Conservation (phyloP, 306 rosid genomes). For the Gleditsia sinensis region DNA sequence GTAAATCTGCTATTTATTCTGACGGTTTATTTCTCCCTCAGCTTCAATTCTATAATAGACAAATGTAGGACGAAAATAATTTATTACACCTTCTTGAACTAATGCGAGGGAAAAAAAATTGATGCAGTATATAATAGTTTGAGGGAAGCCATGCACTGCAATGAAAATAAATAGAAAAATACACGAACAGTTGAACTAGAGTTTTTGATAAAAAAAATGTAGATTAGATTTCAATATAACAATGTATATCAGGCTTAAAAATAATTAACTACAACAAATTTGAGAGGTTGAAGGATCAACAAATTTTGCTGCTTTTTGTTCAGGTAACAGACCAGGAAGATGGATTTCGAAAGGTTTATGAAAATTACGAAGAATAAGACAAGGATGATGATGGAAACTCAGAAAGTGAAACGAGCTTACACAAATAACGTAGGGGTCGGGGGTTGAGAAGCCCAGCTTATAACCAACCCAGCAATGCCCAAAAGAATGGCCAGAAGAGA, state of each 20-base stretch:
- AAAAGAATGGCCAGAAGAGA: slow-evolving; percentile 24
- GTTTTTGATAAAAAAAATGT: background rate
- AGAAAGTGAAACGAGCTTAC: slow-evolving; percentile 18
- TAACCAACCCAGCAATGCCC: slow-evolving; percentile 31
- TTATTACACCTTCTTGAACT: background rate
- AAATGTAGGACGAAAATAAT: background rate
- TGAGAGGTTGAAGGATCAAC: background rate
- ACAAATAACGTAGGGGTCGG: background rate
- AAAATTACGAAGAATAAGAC: background rate
- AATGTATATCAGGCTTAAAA: background rate
- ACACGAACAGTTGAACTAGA: background rate
- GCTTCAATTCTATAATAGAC: background rate
- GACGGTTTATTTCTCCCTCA: background rate
- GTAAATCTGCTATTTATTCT: background rate
- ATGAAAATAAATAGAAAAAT: background rate
- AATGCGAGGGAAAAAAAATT: background rate
- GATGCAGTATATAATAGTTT: background rate
- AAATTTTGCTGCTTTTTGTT: background rate
- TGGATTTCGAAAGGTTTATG: background rate
- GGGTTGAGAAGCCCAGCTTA: slow-evolving; percentile 17
- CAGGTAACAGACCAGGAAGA: background rate
- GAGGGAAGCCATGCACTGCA: background rate
- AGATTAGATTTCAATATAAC: background rate
- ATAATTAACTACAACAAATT: background rate
- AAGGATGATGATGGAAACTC: background rate